Evolutionary conservation across 148 eudicot species (phyloP).

Genomic region (Silene latifolia): DNA sequence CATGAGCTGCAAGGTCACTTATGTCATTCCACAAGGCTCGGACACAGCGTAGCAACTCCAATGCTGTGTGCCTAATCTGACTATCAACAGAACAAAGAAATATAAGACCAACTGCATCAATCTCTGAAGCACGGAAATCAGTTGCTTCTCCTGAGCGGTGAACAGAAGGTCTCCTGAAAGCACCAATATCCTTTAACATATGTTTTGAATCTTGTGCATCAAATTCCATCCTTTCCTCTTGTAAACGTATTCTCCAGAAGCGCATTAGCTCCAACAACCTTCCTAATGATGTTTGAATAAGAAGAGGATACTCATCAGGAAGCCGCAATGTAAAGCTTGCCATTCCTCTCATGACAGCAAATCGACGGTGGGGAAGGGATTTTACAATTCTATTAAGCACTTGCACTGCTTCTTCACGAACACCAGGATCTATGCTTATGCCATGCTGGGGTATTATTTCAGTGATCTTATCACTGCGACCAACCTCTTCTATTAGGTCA

Average conservation of each 20-base stretch:
- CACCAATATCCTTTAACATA: conserved; percentile 49
- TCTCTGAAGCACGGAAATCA: conserved; percentile 94
- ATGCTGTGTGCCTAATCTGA: conserved; percentile 95
- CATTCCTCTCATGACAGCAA: conserved; percentile 99
- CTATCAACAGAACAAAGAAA: conserved; percentile 95
- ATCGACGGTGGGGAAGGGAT: conserved; percentile 94
- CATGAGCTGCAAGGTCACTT: conserved; percentile 59
- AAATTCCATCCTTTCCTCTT: conserved; percentile 66
- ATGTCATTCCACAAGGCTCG: conserved; percentile 93
- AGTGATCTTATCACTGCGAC: conserved; percentile 92
- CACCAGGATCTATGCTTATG: conserved; percentile 98
- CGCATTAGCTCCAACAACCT: conserved; percentile 94
- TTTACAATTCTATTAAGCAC: conserved; percentile 92
- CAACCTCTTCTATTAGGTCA: conserved; percentile 94
- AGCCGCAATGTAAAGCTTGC: conserved; percentile 86
- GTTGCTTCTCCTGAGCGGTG: conserved; percentile 78
- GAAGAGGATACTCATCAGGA: conserved; percentile 98
- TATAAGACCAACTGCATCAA: conserved; percentile 97
- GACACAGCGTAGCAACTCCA: conserved; percentile 94
- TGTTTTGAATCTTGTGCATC: conserved; percentile 61
- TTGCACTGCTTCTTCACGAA: conserved; percentile 98
- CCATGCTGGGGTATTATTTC: conserved; percentile 99
- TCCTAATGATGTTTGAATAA: conserved; percentile 91
- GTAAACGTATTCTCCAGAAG: conserved; percentile 84
- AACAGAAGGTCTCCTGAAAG: conserved; percentile 73